Percentiles rank a stretch among this genome's conserved stretches.
phyloP scores from a whole-genome alignment of 345 rosid species.

The Aquilaria yunnanensis region DNA sequence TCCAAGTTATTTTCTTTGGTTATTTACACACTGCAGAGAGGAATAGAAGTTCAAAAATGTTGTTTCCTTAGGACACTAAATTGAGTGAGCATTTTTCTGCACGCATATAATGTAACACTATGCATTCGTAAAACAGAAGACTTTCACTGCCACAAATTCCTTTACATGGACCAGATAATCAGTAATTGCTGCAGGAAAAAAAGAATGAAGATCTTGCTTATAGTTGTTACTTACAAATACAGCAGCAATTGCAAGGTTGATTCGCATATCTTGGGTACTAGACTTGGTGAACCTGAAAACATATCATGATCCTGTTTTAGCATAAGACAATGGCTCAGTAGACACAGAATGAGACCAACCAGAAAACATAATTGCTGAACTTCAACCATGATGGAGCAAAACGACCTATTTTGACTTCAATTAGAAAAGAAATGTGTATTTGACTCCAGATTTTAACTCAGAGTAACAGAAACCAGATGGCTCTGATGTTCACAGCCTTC shows the following conservation, averaged over 20 bases:
- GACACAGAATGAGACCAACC: too few species aligned
- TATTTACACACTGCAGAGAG: background rate
- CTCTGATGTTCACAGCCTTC: background rate
- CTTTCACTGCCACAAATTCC: background rate
- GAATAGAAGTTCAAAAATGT: too few species aligned
- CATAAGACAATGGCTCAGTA: too few species aligned
- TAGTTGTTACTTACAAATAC: slow-evolving; percentile 67
- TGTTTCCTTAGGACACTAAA: too few species aligned
- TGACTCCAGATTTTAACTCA: background rate
- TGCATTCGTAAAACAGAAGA: background rate
- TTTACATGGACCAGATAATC: too few species aligned
- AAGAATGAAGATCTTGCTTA: slow-evolving; percentile 10
- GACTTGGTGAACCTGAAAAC: slow-evolving; percentile 73
- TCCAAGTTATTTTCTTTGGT: background rate
- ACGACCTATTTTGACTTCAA: background rate
- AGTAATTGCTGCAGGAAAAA: background rate
- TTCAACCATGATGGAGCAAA: background rate
- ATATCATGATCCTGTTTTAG: background rate
- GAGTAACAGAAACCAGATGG: too few species aligned
- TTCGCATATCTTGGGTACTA: slow-evolving; percentile 45
- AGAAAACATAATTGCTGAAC: too few species aligned
- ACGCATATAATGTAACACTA: background rate
- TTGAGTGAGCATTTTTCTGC: background rate
- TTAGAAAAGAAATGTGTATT: background rate
- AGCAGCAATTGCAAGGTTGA: slow-evolving; percentile 87